Evolutionary conservation across 257 asterid species (phyloP).

Genomic region (Scutellaria galericulata): DNA sequence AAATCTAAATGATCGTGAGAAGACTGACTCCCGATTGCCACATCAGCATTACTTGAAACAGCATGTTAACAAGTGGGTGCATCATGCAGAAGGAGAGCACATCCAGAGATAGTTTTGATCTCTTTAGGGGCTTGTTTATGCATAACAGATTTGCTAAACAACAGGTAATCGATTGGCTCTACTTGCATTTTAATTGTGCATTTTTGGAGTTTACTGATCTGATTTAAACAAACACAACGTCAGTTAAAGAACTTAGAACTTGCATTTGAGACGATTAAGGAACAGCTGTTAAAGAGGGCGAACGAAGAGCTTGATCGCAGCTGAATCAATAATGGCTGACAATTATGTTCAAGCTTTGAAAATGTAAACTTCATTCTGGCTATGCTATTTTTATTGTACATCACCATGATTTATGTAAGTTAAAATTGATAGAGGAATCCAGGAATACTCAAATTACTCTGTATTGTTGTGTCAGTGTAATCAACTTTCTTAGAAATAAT

Average conservation of each 20-base stretch:
- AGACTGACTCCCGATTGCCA: too few species aligned
- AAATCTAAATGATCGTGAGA: too few species aligned
- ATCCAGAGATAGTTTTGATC: conserved; percentile 73
- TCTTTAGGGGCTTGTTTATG: conserved; percentile 71
- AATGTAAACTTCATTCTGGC: neutral
- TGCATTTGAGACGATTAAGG: conserved; percentile 64
- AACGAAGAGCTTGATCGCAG: conserved; percentile 40
- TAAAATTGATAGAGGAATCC: too few species aligned
- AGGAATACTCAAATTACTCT: too few species aligned
- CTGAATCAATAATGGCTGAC: conserved; percentile 16
- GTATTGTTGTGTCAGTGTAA: too few species aligned
- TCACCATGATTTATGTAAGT: neutral
- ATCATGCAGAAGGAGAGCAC: conserved; percentile 80
- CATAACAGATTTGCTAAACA: conserved; percentile 77
- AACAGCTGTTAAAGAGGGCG: conserved; percentile 50
- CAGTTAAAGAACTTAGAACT: conserved; percentile 69
- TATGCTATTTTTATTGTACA: neutral
- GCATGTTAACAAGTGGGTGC: neutral
- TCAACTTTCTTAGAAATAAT: too few species aligned
- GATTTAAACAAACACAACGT: conserved; percentile 8
- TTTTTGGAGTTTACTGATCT: conserved; percentile 16
- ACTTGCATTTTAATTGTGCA: neutral
- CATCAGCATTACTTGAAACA: too few species aligned
- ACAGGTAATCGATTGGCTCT: conserved; percentile 52
- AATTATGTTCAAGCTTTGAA: neutral